Base-by-base conservation (phyloP, 345 rosid genomes). In the Psidium friedrichsthalianum region DNA sequence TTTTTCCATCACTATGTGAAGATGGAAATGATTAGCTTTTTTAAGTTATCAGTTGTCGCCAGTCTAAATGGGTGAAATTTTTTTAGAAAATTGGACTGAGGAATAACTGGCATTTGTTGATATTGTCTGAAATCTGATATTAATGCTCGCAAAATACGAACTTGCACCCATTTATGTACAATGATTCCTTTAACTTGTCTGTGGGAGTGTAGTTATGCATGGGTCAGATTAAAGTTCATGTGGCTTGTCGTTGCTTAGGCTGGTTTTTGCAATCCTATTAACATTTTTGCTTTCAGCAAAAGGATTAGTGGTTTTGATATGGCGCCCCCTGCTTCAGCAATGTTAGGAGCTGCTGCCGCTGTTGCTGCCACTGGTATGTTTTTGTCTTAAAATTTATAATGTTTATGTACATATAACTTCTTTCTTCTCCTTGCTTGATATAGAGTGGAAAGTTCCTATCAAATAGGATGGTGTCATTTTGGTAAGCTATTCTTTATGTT, bases 291-390 rank as follows among this genome's bases (percentile, higher is more conserved):
- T 89, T 91, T 82, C 94, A 96, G 98, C 89, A 95, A 94, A 91
- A 90, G 98, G 74, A 91, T 91, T 82, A 94, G 98, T 89, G 98
- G 96, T 84, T 94, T 94, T 83, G 99, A 98, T 89, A 94, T 94
- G 98, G 97, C 98, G 51, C 98, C 98, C 90, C 95, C 96, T 85
- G 89, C 94, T 88, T 91, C 98, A 84, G 95, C 99, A 88, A 87
- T 95, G 95, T 55, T 95, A 85, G 91, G 94, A 87, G 88, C 88
- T 69, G 95, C 90, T 82, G 95, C 93, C 56, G 90, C 90, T n/a
- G 92, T 90, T 2, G 92, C 91, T 29, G 91, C 89, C 3, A 84
- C 90, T 52, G 92, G 92, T 80, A 87, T 86, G 74, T 82, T 87
- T 85, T 86, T 80, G 74, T 90, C 89, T 44, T 74, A 9, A 29